phyloP scores from a whole-genome alignment of 805 yeast species.

The Cyberlindnera mrakii region DNA sequence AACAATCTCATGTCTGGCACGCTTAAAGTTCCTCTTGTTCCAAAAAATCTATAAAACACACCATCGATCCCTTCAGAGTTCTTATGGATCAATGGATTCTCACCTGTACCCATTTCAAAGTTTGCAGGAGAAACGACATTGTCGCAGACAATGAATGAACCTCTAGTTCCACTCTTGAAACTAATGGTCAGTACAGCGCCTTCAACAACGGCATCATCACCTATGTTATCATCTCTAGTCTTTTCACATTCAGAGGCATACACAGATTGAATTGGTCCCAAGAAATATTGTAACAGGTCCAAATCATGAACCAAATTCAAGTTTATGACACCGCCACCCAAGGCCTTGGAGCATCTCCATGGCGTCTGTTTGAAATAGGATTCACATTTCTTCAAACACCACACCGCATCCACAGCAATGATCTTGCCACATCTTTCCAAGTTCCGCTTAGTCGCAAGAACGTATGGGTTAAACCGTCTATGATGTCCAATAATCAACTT shows the following conservation, averaged over 20 bases:
- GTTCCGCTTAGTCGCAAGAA: conserved; percentile 10
- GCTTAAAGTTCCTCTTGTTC: conserved; percentile 11
- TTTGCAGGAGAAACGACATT: conserved; percentile 15
- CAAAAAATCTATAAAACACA: conserved; percentile 15
- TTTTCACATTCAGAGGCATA: conserved; percentile 12
- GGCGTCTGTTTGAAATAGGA: conserved; percentile 12
- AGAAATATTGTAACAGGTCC: conserved; percentile 13
- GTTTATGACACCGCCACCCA: conserved; percentile 17
- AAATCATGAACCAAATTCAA: conserved; percentile 17
- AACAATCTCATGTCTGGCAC: conserved; percentile 13
- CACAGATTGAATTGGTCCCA: conserved; percentile 14
- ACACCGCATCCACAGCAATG: conserved; percentile 15
- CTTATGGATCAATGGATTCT: conserved; percentile 15
- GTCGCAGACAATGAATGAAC: conserved; percentile 14
- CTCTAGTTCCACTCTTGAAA: conserved; percentile 12
- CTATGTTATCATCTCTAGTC: conserved; percentile 6
- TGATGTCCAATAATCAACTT: conserved; percentile 13
- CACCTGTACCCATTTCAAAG: conserved; percentile 20
- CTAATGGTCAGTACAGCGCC: conserved; percentile 13
- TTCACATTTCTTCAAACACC: conserved; percentile 16
- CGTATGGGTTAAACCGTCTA: conserved; percentile 16
- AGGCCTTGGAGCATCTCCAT: conserved; percentile 11
- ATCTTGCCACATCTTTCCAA: conserved; percentile 8
- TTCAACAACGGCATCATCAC: conserved; percentile 14
- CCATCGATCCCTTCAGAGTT: conserved; percentile 8